Evolutionary conservation across 352 stramenopile species (phyloP).

Genomic region (Globisporangium camurandrum): DNA sequence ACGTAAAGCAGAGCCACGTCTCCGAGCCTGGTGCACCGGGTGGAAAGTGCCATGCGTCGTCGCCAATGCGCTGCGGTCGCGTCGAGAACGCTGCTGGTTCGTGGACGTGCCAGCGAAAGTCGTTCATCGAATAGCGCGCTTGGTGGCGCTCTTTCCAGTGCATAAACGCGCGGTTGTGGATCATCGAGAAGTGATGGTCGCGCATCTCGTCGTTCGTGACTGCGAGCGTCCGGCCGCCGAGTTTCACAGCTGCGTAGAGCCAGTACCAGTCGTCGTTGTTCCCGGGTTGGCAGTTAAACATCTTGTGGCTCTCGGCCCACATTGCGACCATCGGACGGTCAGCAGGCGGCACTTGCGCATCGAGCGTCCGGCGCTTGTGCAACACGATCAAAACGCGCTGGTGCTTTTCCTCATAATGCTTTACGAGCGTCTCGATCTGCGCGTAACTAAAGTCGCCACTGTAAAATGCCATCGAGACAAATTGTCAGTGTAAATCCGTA

Average conservation of each 20-base stretch:
- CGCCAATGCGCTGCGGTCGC: constrained; percentile 46
- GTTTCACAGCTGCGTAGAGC: constrained; percentile 92
- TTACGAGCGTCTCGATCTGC: constrained; percentile 93
- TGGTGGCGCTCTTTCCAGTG: constrained; percentile 97
- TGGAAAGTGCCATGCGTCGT: constrained; percentile 66
- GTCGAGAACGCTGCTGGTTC: constrained; percentile 59
- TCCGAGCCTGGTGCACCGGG: constrained; percentile 7
- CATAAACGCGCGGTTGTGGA: constrained; percentile 91
- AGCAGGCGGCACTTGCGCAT: constrained; percentile 78
- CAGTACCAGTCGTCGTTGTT: constrained; percentile 99
- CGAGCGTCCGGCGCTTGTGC: constrained; percentile 91
- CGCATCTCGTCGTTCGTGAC: constrained; percentile 99
- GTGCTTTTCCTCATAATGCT: constrained; percentile 81
- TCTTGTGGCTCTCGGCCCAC: constrained; percentile 64
- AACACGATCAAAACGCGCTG: constrained; percentile 93
- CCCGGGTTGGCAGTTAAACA: constrained; percentile 91
- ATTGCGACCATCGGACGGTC: constrained; percentile 58
- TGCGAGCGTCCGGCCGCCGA: constrained; percentile 73
- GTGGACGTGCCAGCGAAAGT: constrained; percentile 27
- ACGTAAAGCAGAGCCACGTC: constrained; percentile 44
- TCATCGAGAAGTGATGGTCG: constrained; percentile 99
- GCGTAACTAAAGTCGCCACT: constrained; percentile 91
- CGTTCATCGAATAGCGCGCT: constrained; percentile 84
- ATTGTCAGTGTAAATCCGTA: too few relatives aligned
- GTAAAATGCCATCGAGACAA: too few relatives aligned